Evolutionary conservation across 2,329 filamentous ascomycete species (phyloP), one percentile per base, ranked within the genome.

Genomic region (Hirsutella rhossiliensis): DNA sequence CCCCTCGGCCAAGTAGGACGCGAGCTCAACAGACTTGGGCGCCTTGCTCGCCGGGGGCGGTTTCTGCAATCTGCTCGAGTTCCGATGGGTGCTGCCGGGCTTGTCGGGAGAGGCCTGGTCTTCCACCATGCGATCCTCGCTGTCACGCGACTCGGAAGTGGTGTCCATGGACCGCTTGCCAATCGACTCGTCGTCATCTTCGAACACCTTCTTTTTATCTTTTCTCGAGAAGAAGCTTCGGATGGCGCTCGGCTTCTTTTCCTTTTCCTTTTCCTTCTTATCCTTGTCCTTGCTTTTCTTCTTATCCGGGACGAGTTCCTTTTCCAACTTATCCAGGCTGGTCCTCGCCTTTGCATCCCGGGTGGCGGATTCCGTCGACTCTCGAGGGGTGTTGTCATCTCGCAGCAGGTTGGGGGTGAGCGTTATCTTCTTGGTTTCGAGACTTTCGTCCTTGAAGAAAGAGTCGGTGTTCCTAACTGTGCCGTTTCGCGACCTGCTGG

Each of bases 381-480:
- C 61, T 66, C 71, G 61, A 63, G 75, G 47, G 36, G 70, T 64
- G 50, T 70, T 73, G 53, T 96, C 89, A 52, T 97, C 90, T 37
- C 90, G 81, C 36, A 97, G 69, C 43, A 98, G 67, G 53, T 94
- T 94, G 2, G 92, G 92, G 4, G 92, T 98, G 38, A 98, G 75
- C 0, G 89, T 94, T 52, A 98, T 97, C 68, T 97, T 97, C 63
- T 94, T 88, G 3, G 92, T 96, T 63, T 97, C 92, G 32, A 87
- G 84, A 29, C 79, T 87, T 57, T 98, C 90, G 57, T 97, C 92
- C 62, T 88, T 94, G 72, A 96, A 96, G 71, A 97, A 96, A 1
- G 90, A 95, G 63, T 97, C 90, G 5, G 87, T 90, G 59, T 94
- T 94, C 50, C 90, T 78, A 38, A 95, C 76, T 19, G 85, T 90